Evolutionary conservation across 2,329 filamentous ascomycete species (phyloP), one percentile per base, ranked within the genome.

Genomic region (Alternaria longipes): DNA sequence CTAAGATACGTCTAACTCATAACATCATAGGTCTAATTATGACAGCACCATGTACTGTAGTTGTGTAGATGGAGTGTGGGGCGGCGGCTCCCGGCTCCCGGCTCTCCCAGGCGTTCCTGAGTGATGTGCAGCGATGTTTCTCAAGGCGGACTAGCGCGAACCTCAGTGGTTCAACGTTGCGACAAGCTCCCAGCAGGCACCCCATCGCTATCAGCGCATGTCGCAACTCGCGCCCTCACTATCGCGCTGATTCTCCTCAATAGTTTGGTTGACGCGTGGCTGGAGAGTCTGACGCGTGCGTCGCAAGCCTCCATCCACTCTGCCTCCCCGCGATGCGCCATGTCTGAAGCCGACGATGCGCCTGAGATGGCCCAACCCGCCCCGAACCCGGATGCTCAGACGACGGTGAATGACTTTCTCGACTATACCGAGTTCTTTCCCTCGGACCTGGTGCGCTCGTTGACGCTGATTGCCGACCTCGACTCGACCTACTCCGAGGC

Each of bases 381-480:
- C 54, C 82, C 84, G 56, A 87, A 90, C 72, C 87, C 88, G 34
- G 88, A 90, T 71, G 86, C 87, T 58, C 87, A 89, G 73, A 86
- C 87, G 34, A 89, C 87, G 26, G 85, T 90, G 46, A 89, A 87
- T 65, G 88, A 90, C 75, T 90, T 88, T 76, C 85, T 89, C 60
- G 87, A 89, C 76, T 90, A 90, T 78, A 90, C 88, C 64, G 88
- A 90, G 78, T 89, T 88, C 81, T 88, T 89, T 59, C 88, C 88
- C 34, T 86, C 87, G 9, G 87, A 90, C 73, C 81, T 90, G 24
- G 83, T 85, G 60, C 87, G 88, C 69, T 89, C 87, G 64, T 79
- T 90, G 55, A 87, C 85, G 53, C 81, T 90, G 59, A 88, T 90
- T 69, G 82, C 83, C 64, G 80, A 84, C 62, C 82, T 85, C 64